These are phyloP conservation scores for Boletus sp. DNA, from an alignment of 768 basidiomycete genomes.

Conservation along the genomic window DNA sequence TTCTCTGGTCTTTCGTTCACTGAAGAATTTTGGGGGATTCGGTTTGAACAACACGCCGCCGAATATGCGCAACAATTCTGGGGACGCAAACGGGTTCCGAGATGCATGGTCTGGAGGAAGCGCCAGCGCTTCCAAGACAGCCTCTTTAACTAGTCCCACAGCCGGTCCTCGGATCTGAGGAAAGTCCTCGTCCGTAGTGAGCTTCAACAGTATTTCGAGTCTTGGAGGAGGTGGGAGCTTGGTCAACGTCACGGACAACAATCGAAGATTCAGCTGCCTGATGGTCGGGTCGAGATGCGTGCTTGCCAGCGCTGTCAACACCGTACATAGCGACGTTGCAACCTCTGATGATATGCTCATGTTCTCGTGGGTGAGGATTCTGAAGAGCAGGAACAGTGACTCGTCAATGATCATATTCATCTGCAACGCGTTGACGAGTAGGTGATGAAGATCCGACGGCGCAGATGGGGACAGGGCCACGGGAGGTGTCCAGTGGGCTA, in stretches of 20 bases:
- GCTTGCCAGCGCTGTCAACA: constrained; percentile 58
- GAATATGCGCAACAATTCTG: constrained; percentile 53
- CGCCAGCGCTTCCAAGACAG: constrained; percentile 51
- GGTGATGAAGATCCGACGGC: constrained; percentile 35
- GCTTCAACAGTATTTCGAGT: constrained; percentile 53
- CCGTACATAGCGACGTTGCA: constrained; percentile 44
- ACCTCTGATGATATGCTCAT: constrained; percentile 43
- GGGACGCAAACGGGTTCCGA: constrained; percentile 51
- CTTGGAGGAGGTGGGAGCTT: constrained; percentile 47
- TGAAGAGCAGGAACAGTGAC: constrained; percentile 54
- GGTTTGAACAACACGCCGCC: constrained; percentile 60
- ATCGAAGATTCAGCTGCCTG: constrained; percentile 61
- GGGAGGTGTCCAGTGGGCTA: constrained; percentile 20
- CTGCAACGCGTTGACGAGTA: constrained; percentile 52
- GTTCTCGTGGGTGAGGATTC: constrained; percentile 10
- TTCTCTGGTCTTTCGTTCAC: constrained; percentile 33
- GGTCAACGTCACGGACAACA: constrained; percentile 53
- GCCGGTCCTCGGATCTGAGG: constrained; percentile 71
- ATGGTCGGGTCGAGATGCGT: constrained; percentile 56
- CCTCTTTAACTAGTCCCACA: constrained; percentile 68
- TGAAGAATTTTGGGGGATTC: constrained; percentile 53
- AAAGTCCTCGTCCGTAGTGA: constrained; percentile 47
- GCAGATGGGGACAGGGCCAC: constrained; percentile 11
- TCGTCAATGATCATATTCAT: constrained; percentile 57
- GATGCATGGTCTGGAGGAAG: constrained; percentile 15